These are phyloP conservation scores for Marasmius tenuissimus DNA, from an alignment of 1,284 basidiomycete genomes.

Conservation along the genomic window DNA sequence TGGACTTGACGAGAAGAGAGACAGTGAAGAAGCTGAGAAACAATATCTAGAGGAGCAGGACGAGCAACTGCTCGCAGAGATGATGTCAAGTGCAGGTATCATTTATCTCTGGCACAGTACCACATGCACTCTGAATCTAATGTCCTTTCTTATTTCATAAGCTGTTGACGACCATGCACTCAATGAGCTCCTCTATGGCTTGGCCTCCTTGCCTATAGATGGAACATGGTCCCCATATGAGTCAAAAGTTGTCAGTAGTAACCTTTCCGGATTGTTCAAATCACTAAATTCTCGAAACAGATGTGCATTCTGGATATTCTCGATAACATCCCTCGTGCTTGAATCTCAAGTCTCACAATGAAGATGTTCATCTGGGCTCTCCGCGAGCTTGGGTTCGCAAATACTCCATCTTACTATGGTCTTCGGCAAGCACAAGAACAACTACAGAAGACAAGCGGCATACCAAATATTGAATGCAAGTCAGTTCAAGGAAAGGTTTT, in stretches of 20 bases:
- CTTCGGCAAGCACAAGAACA: neutral
- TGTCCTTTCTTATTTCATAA: too few relatives aligned
- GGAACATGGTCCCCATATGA: neutral
- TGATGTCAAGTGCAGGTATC: neutral
- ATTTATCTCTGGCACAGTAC: neutral
- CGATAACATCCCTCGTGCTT: neutral
- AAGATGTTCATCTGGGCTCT: constrained; percentile 3
- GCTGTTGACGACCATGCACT: neutral
- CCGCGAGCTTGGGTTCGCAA: neutral
- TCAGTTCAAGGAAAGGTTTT: constrained; percentile 6
- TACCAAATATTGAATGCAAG: neutral
- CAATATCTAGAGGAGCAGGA: neutral
- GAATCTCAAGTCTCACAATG: constrained; percentile 4
- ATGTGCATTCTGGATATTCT: constrained; percentile 5
- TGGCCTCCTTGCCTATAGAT: neutral
- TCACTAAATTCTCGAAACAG: neutral
- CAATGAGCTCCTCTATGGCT: neutral
- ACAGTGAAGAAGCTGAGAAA: neutral
- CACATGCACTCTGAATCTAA: neutral
- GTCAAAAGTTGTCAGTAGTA: neutral
- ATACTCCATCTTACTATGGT: constrained; percentile 5
- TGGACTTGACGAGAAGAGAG: neutral
- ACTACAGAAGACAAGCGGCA: neutral
- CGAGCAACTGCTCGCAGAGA: neutral
- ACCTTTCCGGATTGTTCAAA: neutral